These are phyloP conservation scores for Cladobotryum mycophilum DNA, from an alignment of 2,329 filamentous ascomycete species.

Conservation along the genomic window DNA sequence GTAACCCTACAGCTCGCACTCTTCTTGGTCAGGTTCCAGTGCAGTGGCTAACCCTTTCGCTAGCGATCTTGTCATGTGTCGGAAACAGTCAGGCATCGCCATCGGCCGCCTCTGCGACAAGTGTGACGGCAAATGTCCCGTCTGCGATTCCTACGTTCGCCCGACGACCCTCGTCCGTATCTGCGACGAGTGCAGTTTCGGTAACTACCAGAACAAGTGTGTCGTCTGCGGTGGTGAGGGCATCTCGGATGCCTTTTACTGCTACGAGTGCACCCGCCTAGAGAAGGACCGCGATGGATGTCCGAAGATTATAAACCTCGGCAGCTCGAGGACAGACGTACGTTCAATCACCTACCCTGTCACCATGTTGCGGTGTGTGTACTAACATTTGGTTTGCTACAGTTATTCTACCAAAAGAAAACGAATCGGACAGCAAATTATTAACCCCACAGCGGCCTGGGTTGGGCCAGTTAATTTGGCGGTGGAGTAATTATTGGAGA, in stretches of 20 bases:
- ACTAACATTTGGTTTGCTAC: constrained; percentile 2
- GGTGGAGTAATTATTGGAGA: constrained; percentile 11
- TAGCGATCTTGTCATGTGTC: constrained; percentile 98
- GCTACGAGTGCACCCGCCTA: constrained; percentile 93
- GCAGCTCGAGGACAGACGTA: constrained; percentile 90
- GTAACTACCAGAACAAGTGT: constrained; percentile 99
- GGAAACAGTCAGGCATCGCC: constrained; percentile 94
- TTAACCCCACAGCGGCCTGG: constrained; percentile 44
- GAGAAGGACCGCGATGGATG: constrained; percentile 98
- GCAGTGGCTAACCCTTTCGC: constrained; percentile 18
- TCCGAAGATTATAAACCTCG: constrained; percentile 98
- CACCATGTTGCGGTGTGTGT: too few relatives aligned
- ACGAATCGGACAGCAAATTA: constrained; percentile 54
- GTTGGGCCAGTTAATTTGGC: constrained; percentile 32
- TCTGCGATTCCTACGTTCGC: constrained; percentile 98
- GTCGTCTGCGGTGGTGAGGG: constrained; percentile 97
- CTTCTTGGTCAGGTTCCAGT: neutral
- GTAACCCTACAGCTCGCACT: constrained; percentile 24
- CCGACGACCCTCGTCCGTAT: constrained; percentile 96
- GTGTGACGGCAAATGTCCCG: constrained; percentile 98
- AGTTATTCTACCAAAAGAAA: constrained; percentile 63
- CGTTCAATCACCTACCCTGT: constrained; percentile 28
- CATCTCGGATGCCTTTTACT: constrained; percentile 98
- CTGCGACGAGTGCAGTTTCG: constrained; percentile 98
- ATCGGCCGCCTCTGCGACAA: constrained; percentile 99